Evolutionary conservation across 495 filamentous ascomycete species (phyloP).

Genomic region (Podospora tetraspora): DNA sequence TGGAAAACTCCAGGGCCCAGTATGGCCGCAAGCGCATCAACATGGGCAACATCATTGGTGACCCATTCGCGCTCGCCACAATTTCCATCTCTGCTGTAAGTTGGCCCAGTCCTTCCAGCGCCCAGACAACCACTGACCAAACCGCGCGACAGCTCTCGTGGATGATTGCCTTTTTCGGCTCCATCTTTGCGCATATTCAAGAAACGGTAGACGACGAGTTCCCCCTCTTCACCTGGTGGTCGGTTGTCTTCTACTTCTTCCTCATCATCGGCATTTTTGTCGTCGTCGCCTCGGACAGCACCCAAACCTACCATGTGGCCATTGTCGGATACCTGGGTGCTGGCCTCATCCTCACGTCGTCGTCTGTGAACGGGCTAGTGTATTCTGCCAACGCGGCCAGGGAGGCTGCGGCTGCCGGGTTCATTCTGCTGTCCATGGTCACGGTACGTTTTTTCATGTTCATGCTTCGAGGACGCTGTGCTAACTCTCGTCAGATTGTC

Average conservation of each 20-base stretch:
- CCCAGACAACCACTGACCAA: slow-evolving; percentile 21
- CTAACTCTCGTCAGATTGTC: slow-evolving; percentile 61
- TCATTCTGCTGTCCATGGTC: slow-evolving; percentile 94
- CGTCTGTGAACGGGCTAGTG: slow-evolving; percentile 74
- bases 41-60: slow-evolving; percentile 84
- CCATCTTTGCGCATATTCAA: slow-evolving; percentile 63
- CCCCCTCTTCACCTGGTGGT: slow-evolving; percentile 88
- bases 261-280: slow-evolving; percentile 72
- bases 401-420: slow-evolving; percentile 86
- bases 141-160: slow-evolving; percentile 70
- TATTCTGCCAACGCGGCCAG: slow-evolving; percentile 63
- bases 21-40: slow-evolving; percentile 59
- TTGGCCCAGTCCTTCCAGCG: slow-evolving; percentile 9
- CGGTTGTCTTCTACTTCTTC: slow-evolving; percentile 77
- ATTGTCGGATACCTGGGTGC: slow-evolving; percentile 81
- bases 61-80: slow-evolving; percentile 93
- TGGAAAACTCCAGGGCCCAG: slow-evolving; percentile 58
- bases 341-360: slow-evolving; percentile 76
- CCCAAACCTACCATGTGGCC: slow-evolving; percentile 84
- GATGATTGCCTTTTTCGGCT: slow-evolving; percentile 84
- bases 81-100: slow-evolving; percentile 86
- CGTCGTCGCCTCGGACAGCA: slow-evolving; percentile 74
- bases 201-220: slow-evolving; percentile 38
- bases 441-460: slow-evolving; percentile 54
- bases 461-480: not conserved